Base-by-base conservation (phyloP, 768 basidiomycete genomes). In the Lactarius evosmus region DNA sequence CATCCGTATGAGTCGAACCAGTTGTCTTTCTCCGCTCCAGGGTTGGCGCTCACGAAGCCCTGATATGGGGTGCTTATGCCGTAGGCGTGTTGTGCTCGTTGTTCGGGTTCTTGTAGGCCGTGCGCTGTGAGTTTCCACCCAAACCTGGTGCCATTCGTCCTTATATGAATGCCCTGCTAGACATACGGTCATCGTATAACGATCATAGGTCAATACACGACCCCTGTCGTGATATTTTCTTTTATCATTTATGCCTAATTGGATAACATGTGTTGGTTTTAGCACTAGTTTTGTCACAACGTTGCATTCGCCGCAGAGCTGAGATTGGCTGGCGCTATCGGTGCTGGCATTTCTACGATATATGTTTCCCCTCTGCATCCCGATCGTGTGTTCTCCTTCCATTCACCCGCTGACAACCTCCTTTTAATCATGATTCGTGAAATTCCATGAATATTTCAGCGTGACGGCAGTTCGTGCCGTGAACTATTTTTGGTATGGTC, bases 301-400 rank as follows among this genome's bases (percentile, higher is more conserved):
- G 17, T 27, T 41, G 22, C 51, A 51, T 50, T 50, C 61, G 62
- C 60, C 33, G 36, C 65, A 89, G 88, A 84, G 17, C 73, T 88
- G 65, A 89, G 88, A 7, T 75, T 90, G 65, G 83, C 84, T 2
- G 86, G 87, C 14, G 85, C 88, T 4, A 85, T 92, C 68, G 91
- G 93, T 71, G 91, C 90, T 16, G 93, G 91, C 56, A 91, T 94
- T 1, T 93, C 91, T 2, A 93, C 91, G 2, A 92, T 93, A 85
- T 91, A 73, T 66, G 82, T 71, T 25, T 34, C 25, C 30, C 38
- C 32, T 17, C 50, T 33, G 17, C 25, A 8, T 6, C 52, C 19
- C 46, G 65, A 63, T 63, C 65, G 29, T 30, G 27, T 34, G n/a
- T n/a, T 4, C 27, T 63, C 46, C 33, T 7, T 30, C 51, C 12